Conservation (phyloP, 352 stramenopile species). For the Phytophthora syringae region DNA sequence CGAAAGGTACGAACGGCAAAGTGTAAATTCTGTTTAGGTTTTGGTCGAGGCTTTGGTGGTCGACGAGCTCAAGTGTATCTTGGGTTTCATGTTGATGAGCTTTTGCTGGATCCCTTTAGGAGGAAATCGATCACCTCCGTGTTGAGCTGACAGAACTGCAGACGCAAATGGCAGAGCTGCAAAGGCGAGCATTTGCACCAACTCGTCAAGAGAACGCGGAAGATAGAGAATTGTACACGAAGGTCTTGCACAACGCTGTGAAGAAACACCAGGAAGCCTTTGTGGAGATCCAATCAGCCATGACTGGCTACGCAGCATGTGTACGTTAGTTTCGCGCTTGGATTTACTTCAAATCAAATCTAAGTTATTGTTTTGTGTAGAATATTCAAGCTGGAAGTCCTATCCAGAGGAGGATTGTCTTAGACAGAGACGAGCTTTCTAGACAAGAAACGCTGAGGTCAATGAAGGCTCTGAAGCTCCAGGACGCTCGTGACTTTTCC, state of each 20-base stretch:
- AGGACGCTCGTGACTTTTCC: conserved; percentile 35
- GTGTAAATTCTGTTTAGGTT: background rate
- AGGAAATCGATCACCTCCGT: conserved; percentile 38
- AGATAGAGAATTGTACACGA: conserved; percentile 21
- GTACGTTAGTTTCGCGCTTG: conserved; percentile 23
- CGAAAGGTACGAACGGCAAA: conserved; percentile 27
- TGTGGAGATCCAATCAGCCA: conserved; percentile 34
- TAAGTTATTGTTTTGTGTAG: too few relatives aligned
- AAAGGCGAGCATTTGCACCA: conserved; percentile 26
- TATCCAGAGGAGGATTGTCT: conserved; percentile 38
- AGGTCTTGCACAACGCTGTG: conserved; percentile 35
- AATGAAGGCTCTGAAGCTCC: conserved; percentile 25
- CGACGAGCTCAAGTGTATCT: conserved; percentile 5
- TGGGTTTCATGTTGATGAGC: background rate
- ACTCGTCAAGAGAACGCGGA: conserved; percentile 14
- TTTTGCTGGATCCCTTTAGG: conserved; percentile 22
- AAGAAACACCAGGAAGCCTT: conserved; percentile 36
- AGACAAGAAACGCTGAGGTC: conserved; percentile 25
- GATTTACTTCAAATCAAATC: background rate
- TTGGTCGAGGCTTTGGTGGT: too few relatives aligned
- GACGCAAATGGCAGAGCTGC: conserved; percentile 30
- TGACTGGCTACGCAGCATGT: conserved; percentile 37
- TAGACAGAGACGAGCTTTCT: conserved; percentile 11
- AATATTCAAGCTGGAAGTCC: conserved; percentile 44
- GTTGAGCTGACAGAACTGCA: conserved; percentile 30